Percentiles rank a stretch among this genome's conserved stretches.
These are phyloP conservation scores for Heritiera littoralis DNA, from an alignment of 345 rosid species.

Conservation along the genomic window DNA sequence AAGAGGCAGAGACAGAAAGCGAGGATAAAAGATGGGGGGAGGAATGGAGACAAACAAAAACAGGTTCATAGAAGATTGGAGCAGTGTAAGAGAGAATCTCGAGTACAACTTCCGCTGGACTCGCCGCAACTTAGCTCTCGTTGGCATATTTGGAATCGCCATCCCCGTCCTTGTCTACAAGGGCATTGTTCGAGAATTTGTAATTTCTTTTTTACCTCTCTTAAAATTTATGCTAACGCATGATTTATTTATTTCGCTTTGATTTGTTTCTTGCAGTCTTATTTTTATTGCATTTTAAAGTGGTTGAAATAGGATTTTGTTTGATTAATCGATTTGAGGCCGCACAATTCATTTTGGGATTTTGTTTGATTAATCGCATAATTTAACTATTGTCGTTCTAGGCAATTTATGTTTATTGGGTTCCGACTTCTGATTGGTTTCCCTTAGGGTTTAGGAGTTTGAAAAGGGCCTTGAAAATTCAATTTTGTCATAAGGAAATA, in stretches of 20 bases:
- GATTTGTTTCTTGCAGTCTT: background rate
- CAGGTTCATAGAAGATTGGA: constrained; percentile 91
- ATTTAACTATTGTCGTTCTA: background rate
- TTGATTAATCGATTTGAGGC: background rate
- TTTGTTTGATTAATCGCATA: background rate
- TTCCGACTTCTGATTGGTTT: background rate
- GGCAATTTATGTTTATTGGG: background rate
- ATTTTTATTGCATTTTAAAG: background rate
- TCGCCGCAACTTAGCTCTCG: constrained; percentile 83
- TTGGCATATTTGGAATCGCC: constrained; percentile 90
- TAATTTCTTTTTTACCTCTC: constrained; percentile 22
- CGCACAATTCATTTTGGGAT: no score
- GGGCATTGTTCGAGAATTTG: constrained; percentile 65
- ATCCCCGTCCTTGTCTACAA: constrained; percentile 44
- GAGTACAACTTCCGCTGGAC: constrained; percentile 95
- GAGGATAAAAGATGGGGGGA: constrained; percentile 65
- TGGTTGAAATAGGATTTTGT: background rate
- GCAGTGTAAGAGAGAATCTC: constrained; percentile 79
- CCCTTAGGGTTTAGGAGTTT: background rate
- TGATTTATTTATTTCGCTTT: background rate
- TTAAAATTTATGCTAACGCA: background rate
- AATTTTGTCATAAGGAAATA: background rate
- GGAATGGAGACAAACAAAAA: constrained; percentile 96
- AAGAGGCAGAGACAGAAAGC: constrained; percentile 8
- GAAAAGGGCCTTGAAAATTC: background rate